Conservation (phyloP, 179 eudicot species). For the Drosera spatulata region DNA sequence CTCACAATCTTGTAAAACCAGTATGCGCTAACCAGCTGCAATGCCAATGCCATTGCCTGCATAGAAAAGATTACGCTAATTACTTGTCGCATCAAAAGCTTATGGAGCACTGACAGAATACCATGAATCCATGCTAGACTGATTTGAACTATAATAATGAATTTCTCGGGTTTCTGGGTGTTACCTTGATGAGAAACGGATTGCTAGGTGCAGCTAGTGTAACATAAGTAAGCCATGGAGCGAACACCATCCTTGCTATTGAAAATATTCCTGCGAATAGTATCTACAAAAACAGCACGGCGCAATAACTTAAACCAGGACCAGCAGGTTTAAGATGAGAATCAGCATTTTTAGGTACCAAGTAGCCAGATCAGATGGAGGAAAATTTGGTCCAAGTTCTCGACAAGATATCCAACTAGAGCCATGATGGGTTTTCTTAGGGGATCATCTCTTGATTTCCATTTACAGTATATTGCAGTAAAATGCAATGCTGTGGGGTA, state of each 20-base stretch:
- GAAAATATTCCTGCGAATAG: constrained; percentile 63
- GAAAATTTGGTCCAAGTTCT: too few relatives aligned
- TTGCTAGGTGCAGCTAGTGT: constrained; percentile 43
- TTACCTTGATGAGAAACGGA: constrained; percentile 72
- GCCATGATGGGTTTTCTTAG: too few relatives aligned
- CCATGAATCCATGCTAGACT: too few relatives aligned
- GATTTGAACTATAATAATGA: too few relatives aligned
- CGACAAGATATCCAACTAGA: too few relatives aligned
- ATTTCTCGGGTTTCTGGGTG: background rate
- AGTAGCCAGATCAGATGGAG: too few relatives aligned
- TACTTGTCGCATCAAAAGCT: too few relatives aligned
- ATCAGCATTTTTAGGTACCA: background rate
- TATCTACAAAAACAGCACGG: constrained; percentile 22
- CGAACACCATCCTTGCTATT: constrained; percentile 62
- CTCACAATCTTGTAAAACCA: constrained; percentile 91
- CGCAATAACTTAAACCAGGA: background rate
- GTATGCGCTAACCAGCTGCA: constrained; percentile 79
- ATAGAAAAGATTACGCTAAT: background rate
- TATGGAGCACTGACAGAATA: too few relatives aligned
- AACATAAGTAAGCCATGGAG: constrained; percentile 54
- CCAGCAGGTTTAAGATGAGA: background rate
- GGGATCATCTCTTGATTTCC: too few relatives aligned
- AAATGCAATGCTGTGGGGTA: too few relatives aligned
- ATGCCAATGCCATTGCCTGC: constrained; percentile 77
- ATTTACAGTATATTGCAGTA: too few relatives aligned